Evolutionary conservation across 306 rosid species (phyloP), one percentile per base, ranked within the genome.

Genomic region (Senna tora): DNA sequence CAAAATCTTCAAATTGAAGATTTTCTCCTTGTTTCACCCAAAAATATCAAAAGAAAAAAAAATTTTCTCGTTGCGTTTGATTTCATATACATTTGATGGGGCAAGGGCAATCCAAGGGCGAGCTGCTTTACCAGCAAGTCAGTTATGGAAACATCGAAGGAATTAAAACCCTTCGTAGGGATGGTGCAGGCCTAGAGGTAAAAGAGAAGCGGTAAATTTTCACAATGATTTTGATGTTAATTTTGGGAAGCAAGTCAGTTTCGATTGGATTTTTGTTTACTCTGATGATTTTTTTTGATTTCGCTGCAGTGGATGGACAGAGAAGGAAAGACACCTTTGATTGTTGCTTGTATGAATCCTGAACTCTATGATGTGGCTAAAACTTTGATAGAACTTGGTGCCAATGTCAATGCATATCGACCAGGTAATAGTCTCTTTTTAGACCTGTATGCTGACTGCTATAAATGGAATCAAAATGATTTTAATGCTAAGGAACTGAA

Each of bases 181-280:
- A 95, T 22, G 99, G 99, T 22, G 97, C 97, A 49, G 69, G 90
- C 54, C 93, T 95, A 14, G 99, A 95, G 96, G 99, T 95, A 83
- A 73, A 19, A 6, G 6, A 38, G n/a, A 49, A 63, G 2, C 36
- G 30, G 3, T 46, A 25, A 73, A 28, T 52, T 77, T 45, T 45
- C 42, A 9, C 0, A 7, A 16, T 52, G 65, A 51, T 6, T 58
- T 5, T 20, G 16, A 58, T 71, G 51, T 19, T 32, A 9, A 21
- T 74, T 56, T 9, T 25, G 46, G 53, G 13, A 56, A 30, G 28
- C 57, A 36, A 4, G 39, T 36, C 39, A 36, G 39, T 36, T 36
- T 36, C 39, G 39, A 36, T 36, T 36, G 73, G 59, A 33, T 72
- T 32, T 73, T 16, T 79, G 68, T 52, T 75, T 66, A 66, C 46